These are phyloP conservation scores for Biscogniauxia sp. DNA, from an alignment of 2,329 filamentous ascomycete species.

Conservation along the genomic window DNA sequence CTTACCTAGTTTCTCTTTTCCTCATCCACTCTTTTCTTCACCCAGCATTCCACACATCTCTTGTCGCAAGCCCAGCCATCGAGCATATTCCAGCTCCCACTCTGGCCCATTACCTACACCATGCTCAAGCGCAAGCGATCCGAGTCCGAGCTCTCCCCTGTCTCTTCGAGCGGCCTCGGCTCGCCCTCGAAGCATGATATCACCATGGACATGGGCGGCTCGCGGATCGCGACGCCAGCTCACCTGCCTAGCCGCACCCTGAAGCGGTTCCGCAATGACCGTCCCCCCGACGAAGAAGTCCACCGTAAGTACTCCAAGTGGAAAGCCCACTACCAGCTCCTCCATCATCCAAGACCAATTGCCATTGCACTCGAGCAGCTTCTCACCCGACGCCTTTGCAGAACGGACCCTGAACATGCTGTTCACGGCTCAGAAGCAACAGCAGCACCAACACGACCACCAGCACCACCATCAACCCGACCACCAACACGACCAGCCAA, in stretches of 20 bases:
- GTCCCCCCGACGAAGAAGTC: conserved; percentile 55
- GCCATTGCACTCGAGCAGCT: not conserved
- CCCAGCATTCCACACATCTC: not conserved
- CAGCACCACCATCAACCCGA: conserved; percentile 15
- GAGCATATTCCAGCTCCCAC: too few species aligned
- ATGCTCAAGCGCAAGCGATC: conserved; percentile 66
- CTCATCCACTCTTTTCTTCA: too few species aligned
- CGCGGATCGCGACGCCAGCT: conserved; percentile 35
- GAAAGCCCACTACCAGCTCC: conserved; percentile 1
- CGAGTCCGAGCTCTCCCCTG: conserved; percentile 53
- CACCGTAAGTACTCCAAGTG: conserved; percentile 45
- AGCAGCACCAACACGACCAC: conserved; percentile 17
- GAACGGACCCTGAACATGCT: conserved; percentile 58
- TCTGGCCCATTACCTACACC: too few species aligned
- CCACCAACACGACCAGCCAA: conserved; percentile 18
- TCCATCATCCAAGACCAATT: not conserved
- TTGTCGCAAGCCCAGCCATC: too few species aligned
- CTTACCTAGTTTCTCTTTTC: conserved; percentile 1
- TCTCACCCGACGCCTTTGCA: conserved; percentile 30
- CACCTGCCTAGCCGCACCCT: conserved; percentile 56
- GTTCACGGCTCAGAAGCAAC: conserved; percentile 50
- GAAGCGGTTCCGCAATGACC: conserved; percentile 59
- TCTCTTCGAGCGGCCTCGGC: conserved; percentile 44
- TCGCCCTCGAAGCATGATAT: conserved; percentile 35
- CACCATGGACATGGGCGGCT: conserved; percentile 29